A percentile compares a stretch with the other conserved stretches of the same genome.
Evolutionary conservation across 768 basidiomycete genomes (phyloP).

Genomic region (Podaxis sp.): DNA sequence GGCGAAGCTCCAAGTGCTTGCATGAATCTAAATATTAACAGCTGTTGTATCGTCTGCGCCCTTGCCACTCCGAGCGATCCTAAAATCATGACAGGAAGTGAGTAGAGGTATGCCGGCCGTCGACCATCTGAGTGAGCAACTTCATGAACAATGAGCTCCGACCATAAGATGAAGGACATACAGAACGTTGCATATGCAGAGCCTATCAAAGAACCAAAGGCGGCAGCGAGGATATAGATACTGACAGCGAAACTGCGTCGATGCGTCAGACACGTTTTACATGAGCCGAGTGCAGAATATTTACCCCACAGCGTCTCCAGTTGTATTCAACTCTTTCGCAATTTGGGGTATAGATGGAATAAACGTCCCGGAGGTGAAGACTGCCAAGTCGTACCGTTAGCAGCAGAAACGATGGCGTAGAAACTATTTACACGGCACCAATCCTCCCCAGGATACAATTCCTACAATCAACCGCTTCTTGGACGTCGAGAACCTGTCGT

Average conservation of each 20-base stretch:
- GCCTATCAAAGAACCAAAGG: constrained; percentile 33
- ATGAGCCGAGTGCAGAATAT: constrained; percentile 11
- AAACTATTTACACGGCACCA: constrained; percentile 53
- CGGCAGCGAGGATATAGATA: constrained; percentile 33
- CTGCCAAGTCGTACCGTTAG: constrained; percentile 33
- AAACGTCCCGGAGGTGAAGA: constrained; percentile 68
- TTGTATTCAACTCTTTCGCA: constrained; percentile 59
- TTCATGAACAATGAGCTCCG: neutral
- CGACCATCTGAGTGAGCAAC: constrained; percentile 57
- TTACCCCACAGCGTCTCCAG: constrained; percentile 58
- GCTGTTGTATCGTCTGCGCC: constrained; percentile 39
- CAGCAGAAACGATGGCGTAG: neutral
- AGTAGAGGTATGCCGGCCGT: constrained; percentile 55
- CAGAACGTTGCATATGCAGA: constrained; percentile 41
- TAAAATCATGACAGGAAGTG: constrained; percentile 58
- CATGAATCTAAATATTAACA: constrained; percentile 63
- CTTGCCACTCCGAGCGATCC: constrained; percentile 62
- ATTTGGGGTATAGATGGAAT: constrained; percentile 77
- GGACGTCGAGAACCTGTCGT: constrained; percentile 51
- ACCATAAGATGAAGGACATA: constrained; percentile 16
- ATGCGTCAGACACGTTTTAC: neutral
- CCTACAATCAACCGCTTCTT: constrained; percentile 55
- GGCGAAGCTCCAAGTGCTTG: constrained; percentile 71
- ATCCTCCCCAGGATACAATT: constrained; percentile 59
- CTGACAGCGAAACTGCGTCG: constrained; percentile 34